Evolutionary conservation across 2,329 filamentous ascomycete genomes (phyloP), one percentile per base, ranked within the genome.

Genomic region (Aspergillus bombycis): DNA sequence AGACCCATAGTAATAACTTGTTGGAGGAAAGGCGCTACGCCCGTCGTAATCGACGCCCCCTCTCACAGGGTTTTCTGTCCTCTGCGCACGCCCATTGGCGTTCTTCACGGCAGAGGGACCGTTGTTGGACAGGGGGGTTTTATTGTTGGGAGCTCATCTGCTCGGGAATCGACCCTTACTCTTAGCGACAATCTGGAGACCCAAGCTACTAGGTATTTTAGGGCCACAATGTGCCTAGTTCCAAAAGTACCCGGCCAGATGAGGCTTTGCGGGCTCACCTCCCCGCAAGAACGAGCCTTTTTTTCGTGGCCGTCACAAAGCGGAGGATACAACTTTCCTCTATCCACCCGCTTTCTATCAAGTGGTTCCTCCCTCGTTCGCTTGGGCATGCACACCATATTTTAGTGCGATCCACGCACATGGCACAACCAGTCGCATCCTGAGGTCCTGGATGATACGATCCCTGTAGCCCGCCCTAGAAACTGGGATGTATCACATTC

Each of bases 51-150:
- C 61, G 65, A 70, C 60, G 26, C 70, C 59, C 56, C 60, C 69
- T 67, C 61, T 67, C 65, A 70, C 67, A 65, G 64, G 57, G 61
- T 70, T 58, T 65, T 54, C 70, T 64, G 62, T 68, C 56, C 64
- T 62, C 54, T 50, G 48, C 54, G 52, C 58, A 38, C 59, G 57
- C 55, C 67, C 58, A 76, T 75, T 76, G 72, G 70, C 60, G 62
- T 57, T 32, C 50, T 61, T 48, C 30, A 56, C 58, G 57, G 58
- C 58, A 57, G 62, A 64, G 60, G 57, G 54, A 65, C 63, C 64
- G 61, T 67, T 69, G 57, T 59, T 58, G 32, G 58, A 32, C 58
- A 58, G 58, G 55, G 34, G 48, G 48, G 4, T 21, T 54, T 53
- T 56, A 60, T 56, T 60, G 61, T 59, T 62, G 57, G 60, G 50